phyloP scores from a whole-genome alignment of 2,329 filamentous ascomycete species.

The Cladophialophora yegresii region DNA sequence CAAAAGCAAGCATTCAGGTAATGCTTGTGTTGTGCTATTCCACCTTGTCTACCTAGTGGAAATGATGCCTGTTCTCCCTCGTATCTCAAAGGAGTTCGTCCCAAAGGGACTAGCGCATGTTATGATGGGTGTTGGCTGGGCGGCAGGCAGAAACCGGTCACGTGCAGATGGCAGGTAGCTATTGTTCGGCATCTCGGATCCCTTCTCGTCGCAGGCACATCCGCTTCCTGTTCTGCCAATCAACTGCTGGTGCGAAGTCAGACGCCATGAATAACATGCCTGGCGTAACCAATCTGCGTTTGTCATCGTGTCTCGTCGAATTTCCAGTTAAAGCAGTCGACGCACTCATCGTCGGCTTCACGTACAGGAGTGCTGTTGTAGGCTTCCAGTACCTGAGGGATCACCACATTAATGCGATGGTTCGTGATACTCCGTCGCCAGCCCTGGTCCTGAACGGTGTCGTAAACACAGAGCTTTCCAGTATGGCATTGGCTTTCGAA shows the following conservation, averaged over 20 bases:
- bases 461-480: slow-evolving; percentile 31
- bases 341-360: slow-evolving; percentile 30
- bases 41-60: too few relatives aligned
- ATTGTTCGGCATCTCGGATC: background rate
- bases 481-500: slow-evolving; percentile 34
- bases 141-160: too few relatives aligned
- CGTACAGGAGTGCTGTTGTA: slow-evolving; percentile 32
- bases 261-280: background rate
- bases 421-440: slow-evolving; percentile 32
- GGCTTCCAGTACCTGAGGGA: slow-evolving; percentile 31
- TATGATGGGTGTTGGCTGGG: too few relatives aligned
- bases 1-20: too few relatives aligned
- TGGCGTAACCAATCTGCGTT: background rate
- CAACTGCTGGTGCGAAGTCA: background rate
- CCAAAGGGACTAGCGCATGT: too few relatives aligned
- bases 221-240: background rate
- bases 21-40: too few relatives aligned
- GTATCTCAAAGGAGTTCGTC: too few relatives aligned
- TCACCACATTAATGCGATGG: slow-evolving; percentile 33
- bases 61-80: too few relatives aligned
- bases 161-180: background rate
- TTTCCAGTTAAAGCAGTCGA: slow-evolving; percentile 34
- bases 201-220: background rate
- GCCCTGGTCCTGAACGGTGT: slow-evolving; percentile 33
- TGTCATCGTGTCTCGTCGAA: background rate